Evolutionary conservation across 495 filamentous ascomycete species (phyloP), one percentile per base, ranked within the genome.

Genomic region (Choiromyces venosus): DNA sequence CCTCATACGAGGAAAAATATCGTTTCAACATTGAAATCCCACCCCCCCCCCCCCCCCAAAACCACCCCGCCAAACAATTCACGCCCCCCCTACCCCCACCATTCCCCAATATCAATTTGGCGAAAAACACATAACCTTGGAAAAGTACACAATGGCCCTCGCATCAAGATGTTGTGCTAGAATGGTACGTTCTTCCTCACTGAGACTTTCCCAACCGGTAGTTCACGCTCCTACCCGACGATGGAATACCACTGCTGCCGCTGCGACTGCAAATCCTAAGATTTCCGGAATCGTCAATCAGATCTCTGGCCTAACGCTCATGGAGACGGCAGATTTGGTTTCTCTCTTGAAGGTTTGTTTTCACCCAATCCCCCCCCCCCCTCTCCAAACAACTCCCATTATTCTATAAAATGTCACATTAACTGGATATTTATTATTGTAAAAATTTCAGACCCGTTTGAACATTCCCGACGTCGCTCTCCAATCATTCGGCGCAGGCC

Each of bases 401-500:
- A 66, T 71, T 39, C 65, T 72, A 35, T n/a, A n/a, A n/a, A 33
- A 35, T 52, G 64, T 36, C 67, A 36, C 35, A 33, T 25, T 69
- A 44, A 65, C 46, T 61, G 78, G n/a, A n/a, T n/a, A n/a, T n/a
- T n/a, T n/a, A n/a, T n/a, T n/a, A n/a, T n/a, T n/a, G n/a, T n/a
- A n/a, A n/a, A n/a, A n/a, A n/a, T 72, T 29, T 64, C 80, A 99
- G 95, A 87, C 92, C 78, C 92, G 92, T 81, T 89, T 99, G 44
- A 98, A 98, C 85, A 98, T 99, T 81, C 96, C 96, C 83, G 96
- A 99, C 81, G 89, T 97, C 82, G 94, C 96, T 64, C 89, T 98
- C 71, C 93, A 93, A 70, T 92, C 92, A 69, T 93, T 93, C 84
- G 89, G 92, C 76, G 89, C 92, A 74, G 87, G 87, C 73, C 82